These are phyloP conservation scores for Coffea humblotiana DNA, from an alignment of 305 asterid species.

Conservation along the genomic window DNA sequence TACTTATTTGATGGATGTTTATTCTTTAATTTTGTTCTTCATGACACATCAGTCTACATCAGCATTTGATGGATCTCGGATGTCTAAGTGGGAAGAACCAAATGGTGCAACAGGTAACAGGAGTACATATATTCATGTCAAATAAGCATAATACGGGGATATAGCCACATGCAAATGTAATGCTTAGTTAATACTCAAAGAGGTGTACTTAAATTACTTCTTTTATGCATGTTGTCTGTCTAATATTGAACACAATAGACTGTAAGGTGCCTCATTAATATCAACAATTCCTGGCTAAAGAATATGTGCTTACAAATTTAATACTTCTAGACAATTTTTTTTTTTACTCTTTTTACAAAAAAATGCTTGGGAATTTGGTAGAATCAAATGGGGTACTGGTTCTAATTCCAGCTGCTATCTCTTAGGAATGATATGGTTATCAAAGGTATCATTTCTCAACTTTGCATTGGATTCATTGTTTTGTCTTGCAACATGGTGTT, in stretches of 20 bases:
- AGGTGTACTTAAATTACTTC: background rate
- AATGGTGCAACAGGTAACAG: constrained; percentile 85
- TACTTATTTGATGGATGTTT: constrained; percentile 5
- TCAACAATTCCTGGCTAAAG: background rate
- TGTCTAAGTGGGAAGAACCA: constrained; percentile 99
- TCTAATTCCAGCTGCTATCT: background rate
- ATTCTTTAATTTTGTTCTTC: constrained; percentile 17
- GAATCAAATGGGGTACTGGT: too few relatives aligned
- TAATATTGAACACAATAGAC: background rate
- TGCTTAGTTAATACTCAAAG: constrained; percentile 3
- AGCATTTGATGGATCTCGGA: constrained; percentile 96
- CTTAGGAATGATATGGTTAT: too few relatives aligned
- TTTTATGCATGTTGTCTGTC: constrained; percentile 1
- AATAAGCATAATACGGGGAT: background rate
- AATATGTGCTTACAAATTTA: background rate
- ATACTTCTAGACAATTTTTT: background rate
- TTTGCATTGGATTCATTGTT: background rate
- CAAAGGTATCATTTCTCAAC: background rate
- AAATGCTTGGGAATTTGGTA: background rate
- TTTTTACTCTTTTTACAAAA: background rate
- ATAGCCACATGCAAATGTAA: constrained; percentile 1
- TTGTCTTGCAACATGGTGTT: background rate
- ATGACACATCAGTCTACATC: constrained; percentile 61
- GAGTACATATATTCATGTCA: constrained; percentile 2
- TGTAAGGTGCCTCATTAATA: background rate